A percentile compares a stretch with the other conserved stretches of the same genome.
Evolutionary conservation across 1,139 yeast species (phyloP).

Genomic region (Taphrina flavorubra): DNA sequence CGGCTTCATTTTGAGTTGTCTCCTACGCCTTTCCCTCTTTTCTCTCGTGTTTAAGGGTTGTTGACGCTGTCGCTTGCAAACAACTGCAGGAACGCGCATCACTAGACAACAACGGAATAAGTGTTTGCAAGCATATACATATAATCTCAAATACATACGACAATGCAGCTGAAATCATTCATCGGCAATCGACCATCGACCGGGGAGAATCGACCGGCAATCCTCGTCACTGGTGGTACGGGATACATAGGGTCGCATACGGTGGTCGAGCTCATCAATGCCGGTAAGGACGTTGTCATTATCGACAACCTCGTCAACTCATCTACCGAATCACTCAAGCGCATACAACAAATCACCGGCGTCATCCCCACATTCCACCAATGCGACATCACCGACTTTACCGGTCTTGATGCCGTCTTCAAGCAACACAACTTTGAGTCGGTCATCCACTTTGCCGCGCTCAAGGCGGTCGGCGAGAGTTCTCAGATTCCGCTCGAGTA

Average conservation of each 20-base stretch:
- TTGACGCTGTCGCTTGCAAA: too few relatives aligned
- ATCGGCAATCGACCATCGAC: slow-evolving; percentile 3
- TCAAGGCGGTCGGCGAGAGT: slow-evolving; percentile 87
- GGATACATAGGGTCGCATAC: slow-evolving; percentile 89
- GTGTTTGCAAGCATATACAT: too few relatives aligned
- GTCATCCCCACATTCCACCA: slow-evolving; percentile 58
- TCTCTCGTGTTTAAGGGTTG: too few relatives aligned
- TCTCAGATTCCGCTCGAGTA: slow-evolving; percentile 71
- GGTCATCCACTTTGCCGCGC: slow-evolving; percentile 83
- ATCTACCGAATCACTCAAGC: slow-evolving; percentile 68
- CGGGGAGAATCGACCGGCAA: slow-evolving; percentile 50
- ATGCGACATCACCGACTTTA: slow-evolving; percentile 64
- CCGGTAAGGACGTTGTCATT: slow-evolving; percentile 71
- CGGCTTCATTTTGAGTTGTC: too few relatives aligned
- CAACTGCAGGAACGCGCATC: too few relatives aligned
- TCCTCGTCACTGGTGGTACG: slow-evolving; percentile 84
- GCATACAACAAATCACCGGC: slow-evolving; percentile 65
- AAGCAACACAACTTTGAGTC: slow-evolving; percentile 60
- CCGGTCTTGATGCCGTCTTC: slow-evolving; percentile 60
- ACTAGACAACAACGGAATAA: too few relatives aligned
- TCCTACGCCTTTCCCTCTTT: too few relatives aligned
- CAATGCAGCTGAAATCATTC: slow-evolving; percentile 15
- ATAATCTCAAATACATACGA: background rate
- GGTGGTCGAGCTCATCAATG: slow-evolving; percentile 66
- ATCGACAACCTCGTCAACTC: slow-evolving; percentile 75